phyloP scores from a whole-genome alignment of 306 rosid genomes.

The Vigna nakashimae region DNA sequence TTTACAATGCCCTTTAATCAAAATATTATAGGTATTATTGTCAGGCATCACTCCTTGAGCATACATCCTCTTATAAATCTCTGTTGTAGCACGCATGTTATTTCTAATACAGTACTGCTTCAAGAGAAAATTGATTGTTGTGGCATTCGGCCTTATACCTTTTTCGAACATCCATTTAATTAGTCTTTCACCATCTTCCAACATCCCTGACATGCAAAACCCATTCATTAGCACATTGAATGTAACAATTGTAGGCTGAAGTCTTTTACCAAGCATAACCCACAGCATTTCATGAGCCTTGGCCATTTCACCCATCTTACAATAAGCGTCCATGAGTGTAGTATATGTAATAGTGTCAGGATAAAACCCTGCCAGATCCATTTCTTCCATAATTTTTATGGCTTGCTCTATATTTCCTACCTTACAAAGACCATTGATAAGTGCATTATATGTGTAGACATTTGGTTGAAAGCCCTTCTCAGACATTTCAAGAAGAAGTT shows the following conservation, averaged over 20 bases:
- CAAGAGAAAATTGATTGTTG: slow-evolving; percentile 85
- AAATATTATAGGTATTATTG: slow-evolving; percentile 74
- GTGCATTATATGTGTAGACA: slow-evolving; percentile 74
- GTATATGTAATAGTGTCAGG: slow-evolving; percentile 86
- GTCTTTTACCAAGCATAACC: slow-evolving; percentile 72
- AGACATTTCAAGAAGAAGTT: slow-evolving; percentile 85
- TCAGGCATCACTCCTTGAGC: slow-evolving; percentile 75
- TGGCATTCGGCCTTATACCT: slow-evolving; percentile 73
- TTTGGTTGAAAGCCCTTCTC: slow-evolving; percentile 81
- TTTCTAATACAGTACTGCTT: slow-evolving; percentile 85
- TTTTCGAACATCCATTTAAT: slow-evolving; percentile 85
- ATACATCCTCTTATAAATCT: slow-evolving; percentile 71
- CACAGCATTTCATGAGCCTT: slow-evolving; percentile 73
- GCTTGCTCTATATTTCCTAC: slow-evolving; percentile 74
- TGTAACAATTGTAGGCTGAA: slow-evolving; percentile 85
- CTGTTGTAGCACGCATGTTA: slow-evolving; percentile 63
- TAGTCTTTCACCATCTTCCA: slow-evolving; percentile 81
- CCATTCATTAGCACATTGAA: slow-evolving; percentile 94
- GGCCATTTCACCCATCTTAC: slow-evolving; percentile 76
- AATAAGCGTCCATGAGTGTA: slow-evolving; percentile 85
- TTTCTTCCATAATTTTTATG: slow-evolving; percentile 69
- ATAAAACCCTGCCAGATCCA: slow-evolving; percentile 73
- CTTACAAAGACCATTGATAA: slow-evolving; percentile 87
- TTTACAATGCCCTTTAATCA: slow-evolving; percentile 87
- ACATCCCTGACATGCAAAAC: slow-evolving; percentile 81